These are phyloP conservation scores for Plenodomus biglobosus DNA, from an alignment of 2,329 filamentous ascomycete genomes.

Conservation along the genomic window DNA sequence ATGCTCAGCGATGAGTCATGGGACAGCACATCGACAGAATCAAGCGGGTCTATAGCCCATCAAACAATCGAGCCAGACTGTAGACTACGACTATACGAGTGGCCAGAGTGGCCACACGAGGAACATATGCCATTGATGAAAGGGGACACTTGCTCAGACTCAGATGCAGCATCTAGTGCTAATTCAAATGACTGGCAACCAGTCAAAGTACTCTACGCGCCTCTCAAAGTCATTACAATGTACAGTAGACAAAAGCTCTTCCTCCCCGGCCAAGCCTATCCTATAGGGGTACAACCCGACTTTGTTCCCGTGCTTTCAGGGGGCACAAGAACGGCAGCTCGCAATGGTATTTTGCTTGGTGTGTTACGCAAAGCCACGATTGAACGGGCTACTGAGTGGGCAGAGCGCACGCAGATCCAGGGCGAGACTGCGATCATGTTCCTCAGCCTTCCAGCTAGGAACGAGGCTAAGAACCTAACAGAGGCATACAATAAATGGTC, in stretches of 20 bases:
- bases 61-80: constrained; percentile 10
- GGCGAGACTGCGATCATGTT: constrained; percentile 33
- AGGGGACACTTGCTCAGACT: not conserved
- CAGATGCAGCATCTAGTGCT: not conserved
- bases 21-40: constrained; percentile 23
- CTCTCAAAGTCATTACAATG: constrained; percentile 27
- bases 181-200: constrained; percentile 3
- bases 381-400: constrained; percentile 31
- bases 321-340: constrained; percentile 19
- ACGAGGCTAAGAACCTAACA: constrained; percentile 10
- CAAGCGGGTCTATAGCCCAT: not conserved
- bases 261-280: constrained; percentile 26
- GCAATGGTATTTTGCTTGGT: constrained; percentile 26
- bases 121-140: constrained; percentile 8
- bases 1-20: constrained; percentile 22
- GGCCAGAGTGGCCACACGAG: constrained; percentile 15
- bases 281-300: constrained; percentile 17
- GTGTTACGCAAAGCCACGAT: constrained; percentile 24
- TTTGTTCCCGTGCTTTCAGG: constrained; percentile 25
- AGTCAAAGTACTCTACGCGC: constrained; percentile 22
- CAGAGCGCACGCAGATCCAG: constrained; percentile 28
- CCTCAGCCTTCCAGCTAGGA: constrained; percentile 20
- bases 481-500: constrained; percentile 24
- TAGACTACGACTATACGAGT: constrained; percentile 32
- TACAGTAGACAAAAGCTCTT: constrained; percentile 24